A percentile compares a stretch with the other conserved stretches of the same genome.
These are phyloP conservation scores for Penicillium robsamsonii DNA, from an alignment of 495 filamentous ascomycete genomes.

Conservation along the genomic window DNA sequence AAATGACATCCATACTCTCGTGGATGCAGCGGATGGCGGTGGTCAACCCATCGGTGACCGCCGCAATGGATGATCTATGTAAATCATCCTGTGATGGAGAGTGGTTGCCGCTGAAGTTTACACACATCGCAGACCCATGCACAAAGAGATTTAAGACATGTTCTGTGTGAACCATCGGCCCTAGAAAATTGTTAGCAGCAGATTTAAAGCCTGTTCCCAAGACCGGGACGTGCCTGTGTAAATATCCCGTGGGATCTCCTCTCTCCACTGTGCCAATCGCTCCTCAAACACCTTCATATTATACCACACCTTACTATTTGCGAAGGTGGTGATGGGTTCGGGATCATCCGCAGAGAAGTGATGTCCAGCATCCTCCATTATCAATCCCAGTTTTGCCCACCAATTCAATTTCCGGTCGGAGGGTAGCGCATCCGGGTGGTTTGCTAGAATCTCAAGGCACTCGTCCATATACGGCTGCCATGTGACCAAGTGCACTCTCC, in stretches of 20 bases:
- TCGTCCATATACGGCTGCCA: slow-evolving; percentile 87
- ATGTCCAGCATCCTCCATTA: slow-evolving; percentile 76
- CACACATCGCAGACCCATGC: slow-evolving; percentile 81
- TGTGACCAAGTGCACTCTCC: slow-evolving; percentile 76
- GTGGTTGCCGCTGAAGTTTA: slow-evolving; percentile 51
- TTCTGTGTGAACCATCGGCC: slow-evolving; percentile 30
- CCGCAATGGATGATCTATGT: slow-evolving; percentile 49
- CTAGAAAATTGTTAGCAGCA: slow-evolving; percentile 20
- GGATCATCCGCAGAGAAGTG: slow-evolving; percentile 78
- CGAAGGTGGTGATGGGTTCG: slow-evolving; percentile 59
- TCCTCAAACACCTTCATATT: slow-evolving; percentile 73
- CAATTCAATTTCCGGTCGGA: slow-evolving; percentile 73
- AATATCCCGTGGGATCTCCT: slow-evolving; percentile 48
- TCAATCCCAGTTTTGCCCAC: slow-evolving; percentile 71
- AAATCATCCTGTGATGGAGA: slow-evolving; percentile 23
- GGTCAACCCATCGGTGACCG: slow-evolving; percentile 69
- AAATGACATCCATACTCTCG: slow-evolving; percentile 67
- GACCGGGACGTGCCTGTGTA: slow-evolving; percentile 28
- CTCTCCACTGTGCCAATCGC: slow-evolving; percentile 67
- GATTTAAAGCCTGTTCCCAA: not conserved
- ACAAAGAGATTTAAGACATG: slow-evolving; percentile 70
- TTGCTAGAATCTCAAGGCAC: slow-evolving; percentile 71
- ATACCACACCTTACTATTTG: slow-evolving; percentile 72
- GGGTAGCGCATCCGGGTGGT: slow-evolving; percentile 64
- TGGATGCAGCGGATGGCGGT: slow-evolving; percentile 72